phyloP scores from a whole-genome alignment of 108 stramenopile species.

The Mediolabrus comicus region DNA sequence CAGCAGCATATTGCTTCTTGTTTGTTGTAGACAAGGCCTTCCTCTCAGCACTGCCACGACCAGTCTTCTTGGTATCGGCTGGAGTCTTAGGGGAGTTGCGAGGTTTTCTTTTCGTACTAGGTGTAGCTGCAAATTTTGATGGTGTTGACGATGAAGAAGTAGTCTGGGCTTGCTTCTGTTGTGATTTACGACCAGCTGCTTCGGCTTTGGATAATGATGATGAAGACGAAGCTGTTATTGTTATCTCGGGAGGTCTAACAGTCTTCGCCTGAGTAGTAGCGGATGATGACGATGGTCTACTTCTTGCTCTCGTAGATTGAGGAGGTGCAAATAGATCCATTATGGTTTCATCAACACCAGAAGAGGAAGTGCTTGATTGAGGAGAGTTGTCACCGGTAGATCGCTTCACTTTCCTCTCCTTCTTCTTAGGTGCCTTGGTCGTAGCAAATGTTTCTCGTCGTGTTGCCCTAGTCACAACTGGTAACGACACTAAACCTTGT shows the following conservation, averaged over 20 bases:
- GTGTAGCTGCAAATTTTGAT: not conserved
- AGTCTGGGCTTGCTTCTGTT: not conserved
- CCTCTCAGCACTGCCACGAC: not conserved
- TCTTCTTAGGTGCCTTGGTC: not conserved
- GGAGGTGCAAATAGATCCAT: constrained; percentile 34
- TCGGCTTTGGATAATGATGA: not conserved
- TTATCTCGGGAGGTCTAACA: not conserved
- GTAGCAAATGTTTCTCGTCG: not conserved
- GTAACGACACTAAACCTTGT: not conserved
- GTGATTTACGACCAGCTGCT: not conserved
- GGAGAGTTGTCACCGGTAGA: not conserved
- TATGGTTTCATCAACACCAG: constrained; percentile 5
- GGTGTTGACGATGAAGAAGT: not conserved
- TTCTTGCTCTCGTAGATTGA: not conserved
- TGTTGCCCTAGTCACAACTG: constrained; percentile 1
- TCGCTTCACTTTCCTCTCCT: not conserved
- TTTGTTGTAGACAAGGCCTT: constrained; percentile 24
- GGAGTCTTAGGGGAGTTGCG: not conserved
- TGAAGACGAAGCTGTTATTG: too few species aligned
- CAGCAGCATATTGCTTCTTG: constrained; percentile 3
- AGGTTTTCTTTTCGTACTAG: not conserved
- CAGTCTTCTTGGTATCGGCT: not conserved
- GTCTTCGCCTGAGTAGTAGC: too few species aligned
- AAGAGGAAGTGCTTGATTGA: not conserved
- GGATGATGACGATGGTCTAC: not conserved